phyloP scores from a whole-genome alignment of 768 basidiomycete species.

The Austroboletus eburneus region DNA sequence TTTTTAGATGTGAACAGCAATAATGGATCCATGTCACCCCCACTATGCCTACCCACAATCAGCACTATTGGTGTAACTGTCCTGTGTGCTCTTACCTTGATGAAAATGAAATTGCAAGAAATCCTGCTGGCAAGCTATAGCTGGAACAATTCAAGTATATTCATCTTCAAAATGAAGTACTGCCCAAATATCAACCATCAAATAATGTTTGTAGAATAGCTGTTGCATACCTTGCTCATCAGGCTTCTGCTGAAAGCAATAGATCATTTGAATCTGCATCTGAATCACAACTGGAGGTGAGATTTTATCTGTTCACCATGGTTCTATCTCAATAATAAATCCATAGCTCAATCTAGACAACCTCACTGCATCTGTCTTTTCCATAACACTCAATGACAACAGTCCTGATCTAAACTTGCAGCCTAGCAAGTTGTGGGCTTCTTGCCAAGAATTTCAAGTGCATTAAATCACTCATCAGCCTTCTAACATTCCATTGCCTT shows the following conservation, averaged over 20 bases:
- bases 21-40: too few species aligned
- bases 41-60: too few species aligned
- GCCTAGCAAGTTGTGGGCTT: background rate
- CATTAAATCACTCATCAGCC: background rate
- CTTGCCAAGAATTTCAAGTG: background rate
- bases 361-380: background rate
- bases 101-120: background rate
- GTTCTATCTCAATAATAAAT: background rate
- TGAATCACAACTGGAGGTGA: background rate
- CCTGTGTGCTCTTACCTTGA: too few species aligned
- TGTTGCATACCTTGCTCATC: background rate
- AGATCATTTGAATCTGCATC: too few species aligned
- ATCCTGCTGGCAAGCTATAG: background rate
- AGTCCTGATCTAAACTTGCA: background rate
- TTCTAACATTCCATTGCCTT: background rate
- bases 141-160: background rate
- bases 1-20: too few species aligned
- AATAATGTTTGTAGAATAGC: too few species aligned
- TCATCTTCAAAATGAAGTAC: background rate
- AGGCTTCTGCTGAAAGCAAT: background rate
- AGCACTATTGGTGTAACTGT: too few species aligned
- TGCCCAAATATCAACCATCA: background rate
- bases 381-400: background rate
- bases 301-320: background rate
- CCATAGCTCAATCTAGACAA: background rate